phyloP scores from a whole-genome alignment of 2,329 filamentous ascomycete genomes.

The Venturia aucupariae region DNA sequence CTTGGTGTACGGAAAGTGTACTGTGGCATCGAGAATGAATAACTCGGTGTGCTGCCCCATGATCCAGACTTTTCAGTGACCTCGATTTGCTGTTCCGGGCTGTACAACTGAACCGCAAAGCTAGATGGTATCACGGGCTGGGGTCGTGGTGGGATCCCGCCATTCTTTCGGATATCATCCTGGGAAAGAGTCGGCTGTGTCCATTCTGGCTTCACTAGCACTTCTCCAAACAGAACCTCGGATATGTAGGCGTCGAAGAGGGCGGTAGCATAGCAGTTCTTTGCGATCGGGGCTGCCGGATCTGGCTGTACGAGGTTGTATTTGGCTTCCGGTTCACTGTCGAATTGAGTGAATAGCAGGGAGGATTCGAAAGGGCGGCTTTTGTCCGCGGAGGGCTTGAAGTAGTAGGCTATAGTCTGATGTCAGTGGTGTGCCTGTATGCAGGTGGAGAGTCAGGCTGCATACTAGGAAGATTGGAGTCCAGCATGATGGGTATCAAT shows the following conservation, averaged over 20 bases:
- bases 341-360: conserved; percentile 54
- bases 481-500: conserved; percentile 8
- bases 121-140: conserved; percentile 65
- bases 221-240: conserved; percentile 79
- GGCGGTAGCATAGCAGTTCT: conserved; percentile 78
- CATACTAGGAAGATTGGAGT: conserved; percentile 14
- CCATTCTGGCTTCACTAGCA: conserved; percentile 77
- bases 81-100: conserved; percentile 74
- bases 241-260: conserved; percentile 74
- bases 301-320: conserved; percentile 75
- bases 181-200: conserved; percentile 71
- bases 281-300: conserved; percentile 57
- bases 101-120: conserved; percentile 85
- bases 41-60: conserved; percentile 72
- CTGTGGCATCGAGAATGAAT: conserved; percentile 89
- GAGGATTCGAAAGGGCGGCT: conserved; percentile 36
- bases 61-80: conserved; percentile 58
- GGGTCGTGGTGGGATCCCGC: conserved; percentile 54
- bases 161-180: conserved; percentile 65
- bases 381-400: conserved; percentile 13
- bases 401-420: conserved; percentile 9
- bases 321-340: conserved; percentile 67
- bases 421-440: background rate
- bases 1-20: conserved; percentile 76
- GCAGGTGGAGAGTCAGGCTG: background rate